These are phyloP conservation scores for Suillus subalutaceus DNA, from an alignment of 768 basidiomycete species.

Conservation along the genomic window DNA sequence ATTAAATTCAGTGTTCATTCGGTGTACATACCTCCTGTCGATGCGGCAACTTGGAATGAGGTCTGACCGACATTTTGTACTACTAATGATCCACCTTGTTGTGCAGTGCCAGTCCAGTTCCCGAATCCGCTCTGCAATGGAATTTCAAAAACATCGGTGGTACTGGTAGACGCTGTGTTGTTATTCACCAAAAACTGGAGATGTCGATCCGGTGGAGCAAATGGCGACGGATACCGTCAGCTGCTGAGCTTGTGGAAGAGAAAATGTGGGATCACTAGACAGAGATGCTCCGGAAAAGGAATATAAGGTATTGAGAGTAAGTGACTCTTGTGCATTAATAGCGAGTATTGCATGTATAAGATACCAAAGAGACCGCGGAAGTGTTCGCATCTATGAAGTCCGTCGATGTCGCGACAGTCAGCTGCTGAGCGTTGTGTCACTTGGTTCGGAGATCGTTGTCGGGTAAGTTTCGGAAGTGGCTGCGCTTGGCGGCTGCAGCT, in stretches of 20 bases:
- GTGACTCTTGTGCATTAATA: conserved; percentile 22
- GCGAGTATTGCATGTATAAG: conserved; percentile 12
- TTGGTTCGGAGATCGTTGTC: not conserved
- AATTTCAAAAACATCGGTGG: conserved; percentile 51
- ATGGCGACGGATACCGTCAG: conserved; percentile 53
- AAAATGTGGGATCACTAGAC: conserved; percentile 41
- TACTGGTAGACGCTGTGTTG: conserved; percentile 23
- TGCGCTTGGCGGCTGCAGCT: not conserved
- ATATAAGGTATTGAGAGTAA: conserved; percentile 41
- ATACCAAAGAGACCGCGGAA: conserved; percentile 12
- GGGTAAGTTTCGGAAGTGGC: not conserved
- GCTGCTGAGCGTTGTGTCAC: not conserved
- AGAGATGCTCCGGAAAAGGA: conserved; percentile 33
- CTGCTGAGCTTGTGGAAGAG: conserved; percentile 41
- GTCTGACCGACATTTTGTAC: conserved; percentile 44
- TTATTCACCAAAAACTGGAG: conserved; percentile 67
- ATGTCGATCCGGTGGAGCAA: conserved; percentile 38
- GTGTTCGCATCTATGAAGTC: not conserved
- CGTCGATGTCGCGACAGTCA: not conserved
- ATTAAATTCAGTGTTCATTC: conserved; percentile 1
- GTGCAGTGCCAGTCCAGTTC: conserved; percentile 49
- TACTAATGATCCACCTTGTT: conserved; percentile 53
- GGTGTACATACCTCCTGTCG: conserved; percentile 40
- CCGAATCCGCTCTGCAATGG: conserved; percentile 50
- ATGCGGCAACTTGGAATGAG: conserved; percentile 62